Evolutionary conservation across 495 filamentous ascomycete genomes (phyloP).

Genomic region (Hyaloscypha hepaticicola): DNA sequence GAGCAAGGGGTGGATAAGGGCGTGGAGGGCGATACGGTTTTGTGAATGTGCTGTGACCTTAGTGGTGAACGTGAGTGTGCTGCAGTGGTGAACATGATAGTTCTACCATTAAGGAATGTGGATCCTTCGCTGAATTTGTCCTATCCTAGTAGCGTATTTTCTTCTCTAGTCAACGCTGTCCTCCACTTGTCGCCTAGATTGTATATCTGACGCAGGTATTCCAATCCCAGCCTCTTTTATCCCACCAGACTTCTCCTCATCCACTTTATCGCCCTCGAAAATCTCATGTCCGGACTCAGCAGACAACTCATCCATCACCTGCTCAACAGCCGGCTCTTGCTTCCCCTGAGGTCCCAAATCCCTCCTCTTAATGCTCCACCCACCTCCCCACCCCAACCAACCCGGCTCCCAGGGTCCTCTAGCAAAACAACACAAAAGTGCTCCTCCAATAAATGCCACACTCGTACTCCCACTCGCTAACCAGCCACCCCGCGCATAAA

Average conservation of each 20-base stretch:
- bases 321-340: conserved; percentile 26
- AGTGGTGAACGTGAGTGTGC: no score
- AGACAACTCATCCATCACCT: conserved; percentile 20
- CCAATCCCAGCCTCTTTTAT: background rate
- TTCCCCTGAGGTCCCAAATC: conserved; percentile 15
- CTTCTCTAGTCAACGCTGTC: background rate
- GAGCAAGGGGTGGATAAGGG: background rate
- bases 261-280: conserved; percentile 1
- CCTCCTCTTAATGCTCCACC: conserved; percentile 50
- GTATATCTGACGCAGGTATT: background rate
- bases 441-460: conserved; percentile 62
- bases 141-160: no score
- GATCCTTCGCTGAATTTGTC: no score
- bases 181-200: background rate
- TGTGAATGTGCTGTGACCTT: background rate
- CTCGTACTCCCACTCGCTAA: conserved; percentile 63
- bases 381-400: conserved; percentile 77
- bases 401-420: conserved; percentile 68
- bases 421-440: conserved; percentile 54
- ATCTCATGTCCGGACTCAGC: conserved; percentile 5
- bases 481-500: conserved; percentile 74
- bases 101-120: no score
- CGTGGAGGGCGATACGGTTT: background rate
- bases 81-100: no score
- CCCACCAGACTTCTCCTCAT: background rate